Evolutionary conservation across 202 grass and related monocot species (phyloP).

Genomic region (Schoenoplectus tabernaemontani): DNA sequence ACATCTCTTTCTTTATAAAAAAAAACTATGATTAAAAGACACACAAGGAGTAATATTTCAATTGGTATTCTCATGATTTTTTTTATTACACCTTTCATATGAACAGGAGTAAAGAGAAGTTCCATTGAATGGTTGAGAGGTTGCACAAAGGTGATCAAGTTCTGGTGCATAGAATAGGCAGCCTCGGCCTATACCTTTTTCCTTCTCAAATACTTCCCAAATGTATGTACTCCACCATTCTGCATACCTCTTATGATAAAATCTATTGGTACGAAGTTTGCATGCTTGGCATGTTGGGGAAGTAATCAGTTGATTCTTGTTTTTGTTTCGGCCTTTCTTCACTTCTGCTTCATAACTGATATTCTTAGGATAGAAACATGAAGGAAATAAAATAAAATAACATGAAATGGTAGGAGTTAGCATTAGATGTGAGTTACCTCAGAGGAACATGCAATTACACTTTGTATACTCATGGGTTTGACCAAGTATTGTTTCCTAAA

Average conservation of each 20-base stretch:
- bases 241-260: neutral
- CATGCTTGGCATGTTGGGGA: neutral
- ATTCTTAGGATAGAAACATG: neutral
- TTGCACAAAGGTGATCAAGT: conserved; percentile 34
- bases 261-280: neutral
- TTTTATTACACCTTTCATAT: neutral
- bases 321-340: neutral
- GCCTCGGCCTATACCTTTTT: conserved; percentile 41
- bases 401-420: neutral
- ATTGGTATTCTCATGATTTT: neutral
- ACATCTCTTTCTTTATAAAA: too few relatives aligned
- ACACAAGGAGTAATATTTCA: neutral
- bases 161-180: conserved; percentile 35
- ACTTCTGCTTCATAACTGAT: neutral
- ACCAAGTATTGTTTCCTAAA: neutral
- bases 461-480: neutral
- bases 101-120: conserved; percentile 40
- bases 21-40: neutral
- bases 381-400: neutral
- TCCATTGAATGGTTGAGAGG: conserved; percentile 41
- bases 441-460: neutral
- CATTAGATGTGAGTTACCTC: neutral
- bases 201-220: conserved; percentile 53
- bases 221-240: conserved; percentile 38
- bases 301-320: neutral